These are phyloP conservation scores for Setaria italica DNA, from an alignment of 202 grass and related monocot genomes.

Conservation along the genomic window DNA sequence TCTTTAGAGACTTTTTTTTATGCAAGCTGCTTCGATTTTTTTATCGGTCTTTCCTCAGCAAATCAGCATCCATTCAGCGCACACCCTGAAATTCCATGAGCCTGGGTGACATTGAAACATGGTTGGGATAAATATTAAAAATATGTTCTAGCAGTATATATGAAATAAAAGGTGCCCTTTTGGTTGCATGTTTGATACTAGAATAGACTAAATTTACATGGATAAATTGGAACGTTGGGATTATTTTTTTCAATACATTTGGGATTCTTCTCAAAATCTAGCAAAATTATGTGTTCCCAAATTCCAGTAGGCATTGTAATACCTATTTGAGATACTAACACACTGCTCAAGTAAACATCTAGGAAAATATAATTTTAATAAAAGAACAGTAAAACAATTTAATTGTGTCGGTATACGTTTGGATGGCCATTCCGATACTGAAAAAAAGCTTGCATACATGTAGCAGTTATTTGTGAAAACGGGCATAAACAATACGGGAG, in stretches of 20 bases:
- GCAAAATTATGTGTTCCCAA: not conserved
- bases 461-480: no score
- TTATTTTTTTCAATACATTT: not conserved
- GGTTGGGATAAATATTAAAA: not conserved
- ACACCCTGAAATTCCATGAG: not conserved
- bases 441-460: not conserved
- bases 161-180: not conserved
- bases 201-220: not conserved
- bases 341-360: no score
- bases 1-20: conserved; percentile 15
- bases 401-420: not conserved
- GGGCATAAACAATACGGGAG: no score
- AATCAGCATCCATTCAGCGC: not conserved
- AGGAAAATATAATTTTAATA: not conserved
- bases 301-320: not conserved
- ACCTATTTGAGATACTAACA: not conserved
- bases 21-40: not conserved
- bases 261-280: not conserved
- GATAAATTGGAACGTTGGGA: not conserved
- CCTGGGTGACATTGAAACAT: not conserved
- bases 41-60: not conserved
- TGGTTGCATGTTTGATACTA: not conserved
- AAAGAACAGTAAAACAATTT: not conserved
- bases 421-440: not conserved
- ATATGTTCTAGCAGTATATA: not conserved